These are phyloP conservation scores for Vitis cinerea DNA, from an alignment of 164 flowering plant genomes.

Conservation along the genomic window DNA sequence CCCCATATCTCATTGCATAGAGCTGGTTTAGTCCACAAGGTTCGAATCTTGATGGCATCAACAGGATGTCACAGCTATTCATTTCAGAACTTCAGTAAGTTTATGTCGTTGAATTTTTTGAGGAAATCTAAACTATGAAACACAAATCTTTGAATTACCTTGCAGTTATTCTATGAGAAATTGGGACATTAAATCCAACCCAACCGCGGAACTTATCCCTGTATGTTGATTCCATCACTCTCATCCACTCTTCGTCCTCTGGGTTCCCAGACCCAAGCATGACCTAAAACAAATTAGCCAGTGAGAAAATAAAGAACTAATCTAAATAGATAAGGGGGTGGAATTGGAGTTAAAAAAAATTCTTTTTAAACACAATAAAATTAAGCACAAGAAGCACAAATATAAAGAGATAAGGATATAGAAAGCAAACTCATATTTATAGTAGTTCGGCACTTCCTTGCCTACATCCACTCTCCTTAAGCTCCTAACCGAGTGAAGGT, in stretches of 20 bases:
- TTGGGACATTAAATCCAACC: conserved; percentile 93
- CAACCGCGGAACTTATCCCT: conserved; percentile 87
- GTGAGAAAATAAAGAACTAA: too few relatives aligned
- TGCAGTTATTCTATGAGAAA: conserved; percentile 90
- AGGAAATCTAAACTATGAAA: background rate
- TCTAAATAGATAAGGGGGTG: background rate
- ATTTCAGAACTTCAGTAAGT: conserved; percentile 14
- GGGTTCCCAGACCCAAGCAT: conserved; percentile 96
- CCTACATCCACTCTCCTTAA: too few relatives aligned
- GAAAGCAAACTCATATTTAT: too few relatives aligned
- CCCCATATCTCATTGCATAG: conserved; percentile 97
- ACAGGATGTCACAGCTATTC: conserved; percentile 83
- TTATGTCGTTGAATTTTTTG: background rate
- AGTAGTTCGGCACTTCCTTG: too few relatives aligned
- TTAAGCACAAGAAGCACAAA: too few relatives aligned
- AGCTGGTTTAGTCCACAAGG: conserved; percentile 96
- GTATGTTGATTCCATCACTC: conserved; percentile 53
- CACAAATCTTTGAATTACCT: conserved; percentile 51
- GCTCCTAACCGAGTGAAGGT: too few relatives aligned
- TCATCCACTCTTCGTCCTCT: conserved; percentile 86
- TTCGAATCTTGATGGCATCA: conserved; percentile 98
- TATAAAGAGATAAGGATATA: too few relatives aligned
- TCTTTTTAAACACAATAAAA: too few relatives aligned
- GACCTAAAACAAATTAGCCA: conserved; percentile 45
- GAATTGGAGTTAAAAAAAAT: too few relatives aligned